Evolutionary conservation across 208 protist genomes (phyloP), one percentile per base, ranked within the genome.

Genomic region (Strigomonas culicis): DNA sequence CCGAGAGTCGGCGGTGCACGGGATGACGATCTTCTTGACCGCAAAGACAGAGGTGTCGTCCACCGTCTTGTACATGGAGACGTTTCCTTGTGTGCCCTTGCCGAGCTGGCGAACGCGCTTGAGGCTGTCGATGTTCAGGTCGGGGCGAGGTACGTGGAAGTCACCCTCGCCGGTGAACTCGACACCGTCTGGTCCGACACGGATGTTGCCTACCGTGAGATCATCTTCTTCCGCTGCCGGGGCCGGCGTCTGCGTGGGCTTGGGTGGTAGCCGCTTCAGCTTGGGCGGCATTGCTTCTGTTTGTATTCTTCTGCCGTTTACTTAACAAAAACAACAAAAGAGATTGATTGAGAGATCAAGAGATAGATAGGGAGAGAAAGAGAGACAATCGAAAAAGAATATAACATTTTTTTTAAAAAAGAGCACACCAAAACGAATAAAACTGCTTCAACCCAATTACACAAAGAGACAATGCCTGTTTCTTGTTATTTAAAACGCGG

Each of bases 11-110:
- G 80, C 60, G 11, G 79, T 87, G 41, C 55, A 74, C 30, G 84
- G 72, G 57, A 94, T 90, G 1, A 70, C 65, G 25, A 94, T 84
- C 50, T 83, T 83, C 68, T 94, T 94, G 56, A 94, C 85, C 0
- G 88, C 88, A 55, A 88, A 94, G 41, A 79, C 73, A 11, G 41
- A 47, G 27, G 72, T 66, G 50, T 58, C 65, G 47, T 79, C 85
- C 0, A 58, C 32, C 0, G 63, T 81, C 17, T 78, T 69, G 70
- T 90, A 94, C 82, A 89, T 90, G 39, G 63, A 67, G 1, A 94
- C 88, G 55, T 80, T 94, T 27, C 88, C 88, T 50, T 94, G 88
- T 31, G 71, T 79, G 1, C 88, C 88, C 44, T 84, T 74, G 8
- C 88, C 88, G 0, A 92, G 72, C 43, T 84, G 74, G 15, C 76